A percentile compares a stretch with the other conserved stretches of the same genome.
These are phyloP conservation scores for Pseudopyricularia cyperi DNA, from an alignment of 2,329 filamentous ascomycete species.

Conservation along the genomic window DNA sequence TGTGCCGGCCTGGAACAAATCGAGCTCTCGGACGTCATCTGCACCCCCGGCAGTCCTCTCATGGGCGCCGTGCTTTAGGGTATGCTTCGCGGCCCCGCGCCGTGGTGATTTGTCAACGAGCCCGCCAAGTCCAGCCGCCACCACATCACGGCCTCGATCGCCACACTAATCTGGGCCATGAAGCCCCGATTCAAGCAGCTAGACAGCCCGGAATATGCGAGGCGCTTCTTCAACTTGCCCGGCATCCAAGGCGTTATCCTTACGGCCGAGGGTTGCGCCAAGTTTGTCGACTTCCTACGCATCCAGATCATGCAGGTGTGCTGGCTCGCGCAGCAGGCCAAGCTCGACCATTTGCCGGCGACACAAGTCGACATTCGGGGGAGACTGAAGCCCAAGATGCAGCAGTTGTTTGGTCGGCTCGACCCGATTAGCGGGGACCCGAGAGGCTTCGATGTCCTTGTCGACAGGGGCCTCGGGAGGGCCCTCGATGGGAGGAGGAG, in stretches of 20 bases:
- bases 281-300: constrained; percentile 11
- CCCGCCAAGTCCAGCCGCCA: neutral
- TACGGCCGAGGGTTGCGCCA: constrained; percentile 43
- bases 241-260: too few species aligned
- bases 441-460: neutral
- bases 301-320: neutral
- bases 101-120: constrained; percentile 1
- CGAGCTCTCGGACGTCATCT: neutral
- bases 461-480: neutral
- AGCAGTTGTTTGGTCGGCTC: neutral
- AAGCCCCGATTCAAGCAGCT: constrained; percentile 17
- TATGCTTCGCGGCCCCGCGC: neutral
- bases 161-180: constrained; percentile 19
- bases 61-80: neutral
- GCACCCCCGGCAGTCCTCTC: neutral
- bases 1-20: neutral
- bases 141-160: constrained; percentile 12
- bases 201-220: too few species aligned
- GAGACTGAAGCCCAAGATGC: constrained; percentile 16
- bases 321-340: constrained; percentile 40
- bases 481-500: neutral
- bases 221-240: too few species aligned
- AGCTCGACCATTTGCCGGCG: constrained; percentile 56
- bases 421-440: neutral
- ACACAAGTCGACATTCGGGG: constrained; percentile 22